These are phyloP conservation scores for Pichia cabralensis DNA, from an alignment of 805 yeast species.

Conservation along the genomic window DNA sequence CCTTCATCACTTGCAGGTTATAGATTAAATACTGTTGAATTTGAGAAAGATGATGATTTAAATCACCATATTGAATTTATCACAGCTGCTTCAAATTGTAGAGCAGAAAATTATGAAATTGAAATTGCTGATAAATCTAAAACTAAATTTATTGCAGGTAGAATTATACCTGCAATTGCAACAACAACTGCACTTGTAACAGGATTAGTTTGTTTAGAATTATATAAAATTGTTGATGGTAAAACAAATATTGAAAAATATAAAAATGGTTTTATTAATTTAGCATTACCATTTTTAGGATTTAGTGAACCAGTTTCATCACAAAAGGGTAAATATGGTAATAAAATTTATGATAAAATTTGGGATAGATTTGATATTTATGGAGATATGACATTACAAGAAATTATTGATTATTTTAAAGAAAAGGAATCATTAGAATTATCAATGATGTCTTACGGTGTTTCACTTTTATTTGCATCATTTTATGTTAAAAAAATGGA, in stretches of 20 bases:
- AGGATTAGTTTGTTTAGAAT: conserved; percentile 85
- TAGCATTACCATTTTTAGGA: conserved; percentile 93
- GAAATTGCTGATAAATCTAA: conserved; percentile 81
- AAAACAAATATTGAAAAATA: conserved; percentile 70
- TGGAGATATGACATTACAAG: conserved; percentile 51
- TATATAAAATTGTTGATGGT: conserved; percentile 78
- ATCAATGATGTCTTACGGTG: conserved; percentile 87
- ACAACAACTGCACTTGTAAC: conserved; percentile 98
- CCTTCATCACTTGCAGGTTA: conserved; percentile 86
- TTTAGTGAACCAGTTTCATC: conserved; percentile 94
- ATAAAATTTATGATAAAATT: conserved; percentile 70
- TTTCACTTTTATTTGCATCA: conserved; percentile 80
- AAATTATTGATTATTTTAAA: conserved; percentile 42
- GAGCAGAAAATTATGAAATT: conserved; percentile 86
- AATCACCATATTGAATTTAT: conserved; percentile 96
- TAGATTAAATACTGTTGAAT: conserved; percentile 80
- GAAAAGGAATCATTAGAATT: conserved; percentile 77
- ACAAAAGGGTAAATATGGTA: conserved; percentile 70
- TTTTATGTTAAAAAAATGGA: conserved; percentile 86
- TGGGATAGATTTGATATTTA: conserved; percentile 90
- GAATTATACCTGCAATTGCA: conserved; percentile 98
- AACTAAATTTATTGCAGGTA: conserved; percentile 96
- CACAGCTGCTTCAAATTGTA: conserved; percentile 89
- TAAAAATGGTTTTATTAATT: conserved; percentile 85
- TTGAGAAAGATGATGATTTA: conserved; percentile 95